Evolutionary conservation across 257 asterid genomes (phyloP), one percentile per base, ranked within the genome.

Genomic region (Solanum clarkiae): DNA sequence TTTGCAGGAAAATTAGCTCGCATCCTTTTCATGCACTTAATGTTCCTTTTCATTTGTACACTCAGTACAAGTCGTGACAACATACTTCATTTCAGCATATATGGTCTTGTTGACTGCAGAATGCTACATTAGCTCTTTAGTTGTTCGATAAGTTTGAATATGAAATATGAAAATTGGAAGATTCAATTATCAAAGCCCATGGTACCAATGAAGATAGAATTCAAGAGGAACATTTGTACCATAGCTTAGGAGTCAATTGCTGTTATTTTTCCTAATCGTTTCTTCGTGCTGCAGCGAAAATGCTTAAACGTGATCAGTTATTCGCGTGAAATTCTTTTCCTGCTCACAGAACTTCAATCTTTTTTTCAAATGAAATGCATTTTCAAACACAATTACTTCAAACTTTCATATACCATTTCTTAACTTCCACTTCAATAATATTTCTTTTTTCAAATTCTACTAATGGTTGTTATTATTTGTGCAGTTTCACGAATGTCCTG

Each of bases 401-500:
- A 56, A 62, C 69, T 62, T 62, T 62, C 69, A 62, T 22, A 22
- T 22, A 10, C 1, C 36, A 62, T 11, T 22, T 62, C 6, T 62
- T 15, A 69, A 36, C 51, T 69, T 69, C 51, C 17, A 36, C 79
- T 69, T 40, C 26, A 69, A 36, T 68, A 68, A 22, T 68, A 4
- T 2, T 68, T 40, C 8, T 60, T 68, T 68, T 68, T 68, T 68
- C 36, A 32, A 32, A 32, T 32, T 2, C 36, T 70, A 42, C 17
- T 45, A 51, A 13, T 45, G 80, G 13, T 45, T n/a, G 4, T 2
- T 36, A 44, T 15, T 55, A 14, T 72, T 32, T 22, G 29, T 90
- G 84, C 94, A 96, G 98, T 93, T 94, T 80, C 99, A 96, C 29
- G 99, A 96, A 87, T 96, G 98, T 90, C 99, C 99, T 40, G 93